Conservation (phyloP, 1,139 yeast species). For the Hemisphaericaspora xylanilytica region DNA sequence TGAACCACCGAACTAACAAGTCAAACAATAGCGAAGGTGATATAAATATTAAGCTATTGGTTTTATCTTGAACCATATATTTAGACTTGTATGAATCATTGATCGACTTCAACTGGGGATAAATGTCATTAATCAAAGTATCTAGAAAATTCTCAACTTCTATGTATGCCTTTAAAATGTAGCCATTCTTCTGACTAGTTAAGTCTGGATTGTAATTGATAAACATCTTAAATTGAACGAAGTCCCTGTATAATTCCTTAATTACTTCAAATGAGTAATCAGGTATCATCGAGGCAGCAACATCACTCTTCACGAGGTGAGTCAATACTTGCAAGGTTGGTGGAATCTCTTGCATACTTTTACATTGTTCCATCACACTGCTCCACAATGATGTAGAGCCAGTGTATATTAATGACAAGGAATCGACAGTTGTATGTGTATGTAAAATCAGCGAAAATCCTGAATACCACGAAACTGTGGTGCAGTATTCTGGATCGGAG, state of each 20-base stretch:
- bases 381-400: constrained; percentile 37
- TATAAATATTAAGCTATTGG: constrained; percentile 17
- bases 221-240: constrained; percentile 23
- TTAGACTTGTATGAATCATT: constrained; percentile 23
- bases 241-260: constrained; percentile 23
- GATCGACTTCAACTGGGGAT: constrained; percentile 27
- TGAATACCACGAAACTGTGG: constrained; percentile 37
- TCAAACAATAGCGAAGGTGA: constrained; percentile 28
- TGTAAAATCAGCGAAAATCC: constrained; percentile 39
- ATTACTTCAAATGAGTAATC: constrained; percentile 36
- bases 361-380: constrained; percentile 26
- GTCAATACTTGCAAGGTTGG: constrained; percentile 27
- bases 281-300: constrained; percentile 28
- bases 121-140: constrained; percentile 24
- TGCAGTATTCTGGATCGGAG: constrained; percentile 36
- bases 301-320: constrained; percentile 27
- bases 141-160: constrained; percentile 33
- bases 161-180: constrained; percentile 16
- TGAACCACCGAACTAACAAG: constrained; percentile 34
- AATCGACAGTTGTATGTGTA: constrained; percentile 32
- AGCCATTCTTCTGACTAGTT: constrained; percentile 14
- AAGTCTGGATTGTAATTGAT: constrained; percentile 16
- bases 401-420: constrained; percentile 30
- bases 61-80: constrained; percentile 15
- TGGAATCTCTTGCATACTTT: constrained; percentile 21